Percentiles rank a stretch among this genome's conserved stretches.
Conservation (phyloP, 305 asterid genomes). For the Withania somnifera region DNA sequence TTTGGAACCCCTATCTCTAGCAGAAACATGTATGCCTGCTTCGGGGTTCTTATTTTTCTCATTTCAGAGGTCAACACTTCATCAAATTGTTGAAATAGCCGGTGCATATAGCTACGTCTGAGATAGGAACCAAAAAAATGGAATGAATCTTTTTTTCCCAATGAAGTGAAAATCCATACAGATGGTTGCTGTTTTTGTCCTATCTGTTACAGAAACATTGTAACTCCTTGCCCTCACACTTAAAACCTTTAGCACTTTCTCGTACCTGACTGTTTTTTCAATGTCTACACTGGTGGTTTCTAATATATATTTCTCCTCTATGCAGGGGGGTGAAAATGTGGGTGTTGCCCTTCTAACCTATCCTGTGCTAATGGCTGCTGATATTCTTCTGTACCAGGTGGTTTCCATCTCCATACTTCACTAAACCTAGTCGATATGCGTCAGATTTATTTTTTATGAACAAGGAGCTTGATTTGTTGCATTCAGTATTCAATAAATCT, state of each 20-base stretch:
- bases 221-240: background rate
- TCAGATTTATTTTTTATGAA: background rate
- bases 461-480: background rate
- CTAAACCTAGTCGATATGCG: background rate
- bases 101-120: background rate
- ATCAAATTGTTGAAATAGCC: background rate
- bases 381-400: constrained; percentile 92
- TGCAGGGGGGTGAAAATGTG: constrained; percentile 89
- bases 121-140: background rate
- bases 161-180: background rate
- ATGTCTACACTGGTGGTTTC: background rate
- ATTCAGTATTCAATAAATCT: background rate
- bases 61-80: background rate
- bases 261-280: background rate
- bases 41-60: background rate
- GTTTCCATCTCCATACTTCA: constrained; percentile 5
- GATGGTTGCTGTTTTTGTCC: background rate
- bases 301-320: background rate
- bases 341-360: constrained; percentile 89
- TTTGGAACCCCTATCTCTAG: background rate
- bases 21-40: background rate
- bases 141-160: background rate
- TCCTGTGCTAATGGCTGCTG: constrained; percentile 98
- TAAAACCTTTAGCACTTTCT: background rate
- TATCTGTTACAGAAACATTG: background rate